Conservation (phyloP, 441 rosid genomes). For the Erysimum cheiri region DNA sequence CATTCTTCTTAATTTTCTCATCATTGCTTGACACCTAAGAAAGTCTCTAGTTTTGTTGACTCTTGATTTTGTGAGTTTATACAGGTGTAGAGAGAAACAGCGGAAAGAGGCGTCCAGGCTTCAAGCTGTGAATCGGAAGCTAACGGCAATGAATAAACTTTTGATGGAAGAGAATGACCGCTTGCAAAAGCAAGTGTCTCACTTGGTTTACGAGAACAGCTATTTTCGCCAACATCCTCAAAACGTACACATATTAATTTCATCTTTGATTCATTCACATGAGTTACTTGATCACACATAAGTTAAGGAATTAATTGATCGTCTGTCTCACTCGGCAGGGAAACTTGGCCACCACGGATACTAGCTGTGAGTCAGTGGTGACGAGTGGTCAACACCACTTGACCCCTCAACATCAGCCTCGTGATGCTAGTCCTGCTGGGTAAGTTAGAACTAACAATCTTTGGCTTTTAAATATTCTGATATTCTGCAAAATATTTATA, state of each 20-base stretch:
- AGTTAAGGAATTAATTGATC: slow-evolving; percentile 27
- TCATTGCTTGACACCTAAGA: slow-evolving; percentile 37
- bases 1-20: background rate
- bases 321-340: slow-evolving; percentile 42
- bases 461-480: background rate
- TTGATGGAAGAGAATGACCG: slow-evolving; percentile 81
- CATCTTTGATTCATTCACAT: slow-evolving; percentile 17
- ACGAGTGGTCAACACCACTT: slow-evolving; percentile 76
- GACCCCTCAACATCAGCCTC: slow-evolving; percentile 77
- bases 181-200: slow-evolving; percentile 76
- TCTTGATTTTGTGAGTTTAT: slow-evolving; percentile 12
- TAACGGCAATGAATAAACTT: slow-evolving; percentile 78
- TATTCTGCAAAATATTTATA: background rate
- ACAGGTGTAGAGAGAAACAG: slow-evolving; percentile 78
- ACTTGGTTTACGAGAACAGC: slow-evolving; percentile 73
- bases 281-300: slow-evolving; percentile 11
- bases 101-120: slow-evolving; percentile 72
- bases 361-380: slow-evolving; percentile 79
- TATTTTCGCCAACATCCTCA: slow-evolving; percentile 72
- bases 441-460: slow-evolving; percentile 34
- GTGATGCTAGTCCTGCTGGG: slow-evolving; percentile 91
- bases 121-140: slow-evolving; percentile 73
- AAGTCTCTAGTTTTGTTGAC: slow-evolving; percentile 23
- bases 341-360: slow-evolving; percentile 67
- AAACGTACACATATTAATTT: slow-evolving; percentile 46